A percentile compares a stretch with the other conserved stretches of the same genome.
Evolutionary conservation across 345 rosid species (phyloP).

Genomic region (Cardiospermum halicacabum): DNA sequence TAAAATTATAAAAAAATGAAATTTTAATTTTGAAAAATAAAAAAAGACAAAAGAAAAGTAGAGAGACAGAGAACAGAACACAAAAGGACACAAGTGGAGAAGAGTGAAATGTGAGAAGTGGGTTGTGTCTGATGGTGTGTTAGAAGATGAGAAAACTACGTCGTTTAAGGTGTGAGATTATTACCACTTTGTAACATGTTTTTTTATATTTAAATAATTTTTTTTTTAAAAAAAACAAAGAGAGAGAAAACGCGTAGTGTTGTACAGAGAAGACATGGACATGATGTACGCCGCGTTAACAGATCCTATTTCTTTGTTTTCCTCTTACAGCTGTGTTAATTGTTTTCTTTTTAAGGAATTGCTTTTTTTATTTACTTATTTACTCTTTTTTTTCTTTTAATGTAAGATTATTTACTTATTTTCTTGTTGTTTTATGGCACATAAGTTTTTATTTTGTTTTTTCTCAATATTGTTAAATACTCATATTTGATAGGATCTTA

Average conservation of each 20-base stretch:
- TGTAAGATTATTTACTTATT: background rate
- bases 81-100: background rate
- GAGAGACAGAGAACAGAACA: background rate
- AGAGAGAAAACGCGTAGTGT: slow-evolving; percentile 16
- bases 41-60: background rate
- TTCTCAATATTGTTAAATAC: too few species aligned
- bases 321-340: background rate
- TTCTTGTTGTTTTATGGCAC: too few species aligned
- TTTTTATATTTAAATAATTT: too few species aligned
- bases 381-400: slow-evolving; percentile 2
- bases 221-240: too few species aligned
- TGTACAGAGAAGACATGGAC: slow-evolving; percentile 17
- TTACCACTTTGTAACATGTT: too few species aligned
- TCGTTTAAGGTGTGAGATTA: background rate
- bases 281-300: slow-evolving; percentile 27
- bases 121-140: background rate
- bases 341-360: background rate
- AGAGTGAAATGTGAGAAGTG: background rate
- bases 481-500: too few species aligned
- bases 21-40: background rate
- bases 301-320: slow-evolving; percentile 21
- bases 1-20: background rate
- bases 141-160: background rate
- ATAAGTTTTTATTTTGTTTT: too few species aligned
- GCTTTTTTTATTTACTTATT: background rate